A percentile compares a stretch with the other conserved stretches of the same genome.
phyloP scores from a whole-genome alignment of 352 stramenopile genomes.

The Phytophthora sp. region DNA sequence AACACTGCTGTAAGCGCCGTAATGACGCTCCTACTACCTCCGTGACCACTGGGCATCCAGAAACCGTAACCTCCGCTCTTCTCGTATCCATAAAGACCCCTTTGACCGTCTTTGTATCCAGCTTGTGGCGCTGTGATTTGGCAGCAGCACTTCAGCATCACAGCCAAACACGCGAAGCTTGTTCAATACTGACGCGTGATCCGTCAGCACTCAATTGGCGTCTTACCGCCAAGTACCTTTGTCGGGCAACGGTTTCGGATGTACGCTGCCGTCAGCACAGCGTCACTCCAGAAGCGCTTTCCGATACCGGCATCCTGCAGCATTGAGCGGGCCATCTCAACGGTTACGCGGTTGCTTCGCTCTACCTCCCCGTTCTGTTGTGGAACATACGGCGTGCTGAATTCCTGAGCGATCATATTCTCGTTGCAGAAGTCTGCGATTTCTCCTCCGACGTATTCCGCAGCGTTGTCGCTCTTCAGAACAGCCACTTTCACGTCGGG shows the following conservation, averaged over 20 bases:
- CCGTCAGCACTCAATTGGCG: slow-evolving; percentile 2
- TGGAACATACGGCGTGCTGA: slow-evolving; percentile 6
- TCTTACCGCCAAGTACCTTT: slow-evolving; percentile 8
- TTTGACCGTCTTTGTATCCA: slow-evolving; percentile 14
- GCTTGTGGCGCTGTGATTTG: slow-evolving; percentile 11
- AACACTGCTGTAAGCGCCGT: slow-evolving; percentile 4
- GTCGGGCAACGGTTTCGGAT: slow-evolving; percentile 16
- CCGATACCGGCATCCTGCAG: slow-evolving; percentile 1
- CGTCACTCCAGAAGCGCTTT: slow-evolving; percentile 9
- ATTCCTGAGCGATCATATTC: slow-evolving; percentile 12
- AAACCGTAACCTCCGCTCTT: slow-evolving; percentile 12
- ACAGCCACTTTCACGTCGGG: neutral
- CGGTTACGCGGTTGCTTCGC: slow-evolving; percentile 9
- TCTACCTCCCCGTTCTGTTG: slow-evolving; percentile 22
- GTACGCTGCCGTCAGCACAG: slow-evolving; percentile 12
- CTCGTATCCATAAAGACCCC: slow-evolving; percentile 17
- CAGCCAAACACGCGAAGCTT: slow-evolving; percentile 18
- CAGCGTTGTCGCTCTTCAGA: slow-evolving; percentile 23
- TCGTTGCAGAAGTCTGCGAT: slow-evolving; percentile 21
- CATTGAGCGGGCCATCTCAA: slow-evolving; percentile 18
- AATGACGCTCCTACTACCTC: slow-evolving; percentile 6
- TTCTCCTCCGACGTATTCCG: slow-evolving; percentile 9
- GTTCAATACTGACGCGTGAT: neutral
- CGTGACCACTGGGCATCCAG: slow-evolving; percentile 7
- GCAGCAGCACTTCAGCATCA: slow-evolving; percentile 3